Evolutionary conservation across 805 yeast genomes (phyloP), one percentile per base, ranked within the genome.

Genomic region (Lipomyces oligophaga): DNA sequence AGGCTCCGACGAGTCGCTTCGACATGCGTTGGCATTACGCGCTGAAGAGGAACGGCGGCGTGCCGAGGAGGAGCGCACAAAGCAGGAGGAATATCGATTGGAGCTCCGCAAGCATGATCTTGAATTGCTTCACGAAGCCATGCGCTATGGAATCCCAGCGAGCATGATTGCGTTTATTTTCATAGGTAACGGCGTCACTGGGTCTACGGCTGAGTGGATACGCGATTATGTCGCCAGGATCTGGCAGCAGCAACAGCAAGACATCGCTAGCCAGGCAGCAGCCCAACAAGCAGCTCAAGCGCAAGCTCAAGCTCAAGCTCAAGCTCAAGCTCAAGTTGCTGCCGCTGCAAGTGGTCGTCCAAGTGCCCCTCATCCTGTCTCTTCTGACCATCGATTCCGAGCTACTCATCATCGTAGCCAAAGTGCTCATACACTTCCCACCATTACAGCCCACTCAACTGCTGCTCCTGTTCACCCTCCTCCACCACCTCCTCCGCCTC

Each of bases 61-160:
- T 7, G 64, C 76, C 2, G 85, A 84, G 59, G 87, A 81, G 58
- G 95, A 85, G 61, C 71, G 74, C 35, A 82, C 95, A 1, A 81
- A 80, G 57, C 95, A 85, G 61, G 86, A 80, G 47, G 79, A 73
- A 54, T 79, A 81, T 59, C 74, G 70, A 41, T 66, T 79, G 16
- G 90, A 85, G 60, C 67, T 73, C 22, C 69, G 81, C 6, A 72
- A 72, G 34, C 72, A 74, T 48, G 75, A 81, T 19, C 62, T 80
- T 21, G 79, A 79, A 43, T 68, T 85, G 20, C 56, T 85, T 43
- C 76, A 76, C 47, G 66, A 70, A 11, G 85, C 88, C 0, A 57
- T 75, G 1, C 68, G 68, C 24, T 73, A 79, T 6, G 79, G 79
- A 15, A 66, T 85, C 2, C 89, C 93, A 0, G 66, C 77, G 0